Percentiles rank a stretch among this genome's conserved stretches.
Evolutionary conservation across 768 basidiomycete genomes (phyloP).

Genomic region (Nidula microcarpa): DNA sequence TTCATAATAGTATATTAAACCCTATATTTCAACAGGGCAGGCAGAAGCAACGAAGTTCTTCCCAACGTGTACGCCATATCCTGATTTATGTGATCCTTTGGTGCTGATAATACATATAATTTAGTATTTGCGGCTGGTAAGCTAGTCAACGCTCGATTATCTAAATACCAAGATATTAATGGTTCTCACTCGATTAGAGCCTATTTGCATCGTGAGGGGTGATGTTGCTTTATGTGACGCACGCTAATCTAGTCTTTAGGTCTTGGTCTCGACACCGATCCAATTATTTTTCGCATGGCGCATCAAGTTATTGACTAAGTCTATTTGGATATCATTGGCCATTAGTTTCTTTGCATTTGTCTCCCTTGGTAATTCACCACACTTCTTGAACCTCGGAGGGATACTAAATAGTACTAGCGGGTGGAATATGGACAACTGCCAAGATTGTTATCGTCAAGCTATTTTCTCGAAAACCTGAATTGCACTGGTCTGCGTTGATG

Average conservation of each 20-base stretch:
- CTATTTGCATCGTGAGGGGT: background rate
- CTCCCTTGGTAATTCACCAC: conserved; percentile 24
- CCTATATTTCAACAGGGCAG: conserved; percentile 17
- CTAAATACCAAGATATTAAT: too few relatives aligned
- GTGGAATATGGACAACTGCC: conserved; percentile 38
- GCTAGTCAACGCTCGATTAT: conserved; percentile 1
- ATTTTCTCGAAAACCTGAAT: conserved; percentile 37
- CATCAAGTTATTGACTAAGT: conserved; percentile 36
- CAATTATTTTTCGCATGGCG: conserved; percentile 45
- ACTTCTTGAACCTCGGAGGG: background rate
- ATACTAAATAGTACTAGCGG: conserved; percentile 17
- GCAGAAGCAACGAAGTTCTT: conserved; percentile 28
- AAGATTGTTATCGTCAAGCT: conserved; percentile 28
- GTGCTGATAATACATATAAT: background rate
- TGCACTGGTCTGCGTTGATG: conserved; percentile 38
- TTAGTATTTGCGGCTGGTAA: conserved; percentile 18
- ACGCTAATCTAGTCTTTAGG: conserved; percentile 14
- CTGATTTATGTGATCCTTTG: background rate
- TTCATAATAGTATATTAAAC: background rate
- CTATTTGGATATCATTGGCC: conserved; percentile 24
- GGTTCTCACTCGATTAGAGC: background rate
- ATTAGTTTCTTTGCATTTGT: conserved; percentile 29
- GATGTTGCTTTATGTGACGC: too few relatives aligned
- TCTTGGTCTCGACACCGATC: conserved; percentile 41
- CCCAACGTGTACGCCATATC: conserved; percentile 21